Conservation (phyloP, 164 flowering plant genomes). For the Houttuynia cordata region DNA sequence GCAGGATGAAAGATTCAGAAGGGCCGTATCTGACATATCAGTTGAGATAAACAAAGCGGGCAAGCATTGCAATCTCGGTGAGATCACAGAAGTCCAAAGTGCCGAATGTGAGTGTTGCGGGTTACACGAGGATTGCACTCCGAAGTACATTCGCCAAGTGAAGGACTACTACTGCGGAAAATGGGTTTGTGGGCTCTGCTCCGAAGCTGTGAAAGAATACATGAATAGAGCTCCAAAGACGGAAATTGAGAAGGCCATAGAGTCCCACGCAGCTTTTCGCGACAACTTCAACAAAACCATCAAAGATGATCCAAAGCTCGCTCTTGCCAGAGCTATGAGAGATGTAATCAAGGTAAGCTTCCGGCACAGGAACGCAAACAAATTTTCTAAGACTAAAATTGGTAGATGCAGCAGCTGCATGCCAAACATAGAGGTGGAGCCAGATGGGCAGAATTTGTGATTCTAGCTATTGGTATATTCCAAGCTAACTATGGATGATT, state of each 20-base stretch:
- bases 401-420: background rate
- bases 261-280: background rate
- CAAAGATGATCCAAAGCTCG: no score
- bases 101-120: conserved; percentile 54
- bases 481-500: no score
- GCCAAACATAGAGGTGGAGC: no score
- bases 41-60: conserved; percentile 8
- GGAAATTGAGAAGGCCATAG: background rate
- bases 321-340: no score
- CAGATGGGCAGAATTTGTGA: no score
- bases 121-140: conserved; percentile 46
- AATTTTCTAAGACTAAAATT: background rate
- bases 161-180: conserved; percentile 25
- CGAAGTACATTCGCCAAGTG: conserved; percentile 23
- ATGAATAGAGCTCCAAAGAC: background rate
- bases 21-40: conserved; percentile 26
- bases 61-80: conserved; percentile 3
- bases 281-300: no score
- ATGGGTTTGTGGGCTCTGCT: conserved; percentile 63
- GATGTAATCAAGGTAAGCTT: background rate
- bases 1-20: conserved; percentile 27
- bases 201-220: conserved; percentile 50
- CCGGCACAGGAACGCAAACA: background rate
- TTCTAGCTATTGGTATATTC: no score
- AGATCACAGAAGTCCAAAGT: conserved; percentile 12